phyloP scores from a whole-genome alignment of 2,329 filamentous ascomycete species.

The Balansia obtecta region DNA sequence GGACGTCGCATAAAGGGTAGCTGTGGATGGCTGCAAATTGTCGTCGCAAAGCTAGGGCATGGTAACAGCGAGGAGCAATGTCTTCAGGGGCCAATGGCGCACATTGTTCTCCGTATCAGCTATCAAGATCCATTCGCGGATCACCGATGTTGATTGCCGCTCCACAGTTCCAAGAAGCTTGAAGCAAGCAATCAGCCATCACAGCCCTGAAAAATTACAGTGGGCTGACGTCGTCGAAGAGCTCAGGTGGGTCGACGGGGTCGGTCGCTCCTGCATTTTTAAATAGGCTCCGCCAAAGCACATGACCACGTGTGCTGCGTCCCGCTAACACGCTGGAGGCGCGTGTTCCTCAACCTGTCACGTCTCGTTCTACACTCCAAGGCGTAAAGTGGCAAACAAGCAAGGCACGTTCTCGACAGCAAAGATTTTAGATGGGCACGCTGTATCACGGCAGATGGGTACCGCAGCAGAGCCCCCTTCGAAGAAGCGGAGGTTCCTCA shows the following conservation, averaged over 20 bases:
- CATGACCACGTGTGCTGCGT: slow-evolving; percentile 25
- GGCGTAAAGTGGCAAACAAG: neutral
- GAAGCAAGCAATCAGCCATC: neutral
- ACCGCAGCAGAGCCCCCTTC: slow-evolving; percentile 29
- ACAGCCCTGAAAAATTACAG: neutral
- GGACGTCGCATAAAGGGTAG: slow-evolving; percentile 25
- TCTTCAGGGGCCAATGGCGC: slow-evolving; percentile 8
- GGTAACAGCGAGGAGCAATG: neutral
- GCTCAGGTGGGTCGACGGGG: too few species aligned
- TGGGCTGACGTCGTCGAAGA: slow-evolving; percentile 12
- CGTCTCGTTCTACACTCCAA: neutral
- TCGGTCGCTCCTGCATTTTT: neutral
- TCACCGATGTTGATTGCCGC: neutral
- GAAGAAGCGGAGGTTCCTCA: slow-evolving; percentile 31
- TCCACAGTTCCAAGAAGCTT: neutral
- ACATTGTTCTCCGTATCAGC: slow-evolving; percentile 6
- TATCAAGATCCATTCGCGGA: neutral
- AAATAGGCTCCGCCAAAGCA: slow-evolving; percentile 5
- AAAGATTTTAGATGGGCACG: neutral
- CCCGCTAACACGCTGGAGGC: slow-evolving; percentile 23
- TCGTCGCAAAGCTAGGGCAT: neutral
- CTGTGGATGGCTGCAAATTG: neutral
- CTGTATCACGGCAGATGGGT: slow-evolving; percentile 26
- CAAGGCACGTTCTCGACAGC: neutral
- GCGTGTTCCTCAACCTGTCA: slow-evolving; percentile 13